phyloP scores from a whole-genome alignment of 2,329 filamentous ascomycete species.

The Tolypocladium tundrense region DNA sequence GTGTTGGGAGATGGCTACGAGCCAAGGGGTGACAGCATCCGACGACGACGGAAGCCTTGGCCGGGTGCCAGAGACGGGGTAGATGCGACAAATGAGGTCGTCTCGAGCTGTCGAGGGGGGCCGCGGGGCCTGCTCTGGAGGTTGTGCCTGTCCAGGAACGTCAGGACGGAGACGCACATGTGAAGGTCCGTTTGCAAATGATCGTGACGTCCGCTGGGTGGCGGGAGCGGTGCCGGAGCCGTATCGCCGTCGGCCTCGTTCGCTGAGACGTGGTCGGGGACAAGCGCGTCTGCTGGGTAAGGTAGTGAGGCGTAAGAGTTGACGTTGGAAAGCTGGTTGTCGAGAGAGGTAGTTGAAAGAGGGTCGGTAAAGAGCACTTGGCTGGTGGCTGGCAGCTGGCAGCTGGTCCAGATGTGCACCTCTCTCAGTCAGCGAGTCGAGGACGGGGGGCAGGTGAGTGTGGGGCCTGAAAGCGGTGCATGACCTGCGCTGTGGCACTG shows the following conservation, averaged over 20 bases:
- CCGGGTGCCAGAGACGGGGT: not conserved
- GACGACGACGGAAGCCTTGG: slow-evolving; percentile 1
- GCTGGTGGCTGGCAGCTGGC: not conserved
- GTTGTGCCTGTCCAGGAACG: slow-evolving; percentile 2
- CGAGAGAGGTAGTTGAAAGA: slow-evolving; percentile 2
- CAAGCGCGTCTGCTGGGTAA: not conserved
- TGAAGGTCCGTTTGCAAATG: slow-evolving; percentile 1
- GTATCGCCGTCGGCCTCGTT: not conserved
- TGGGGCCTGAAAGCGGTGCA: not conserved
- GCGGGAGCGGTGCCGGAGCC: not conserved
- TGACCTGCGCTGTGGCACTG: not conserved
- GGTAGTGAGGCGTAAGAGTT: not conserved
- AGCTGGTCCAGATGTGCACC: not conserved
- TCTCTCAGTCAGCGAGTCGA: not conserved
- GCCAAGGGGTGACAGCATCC: slow-evolving; percentile 11
- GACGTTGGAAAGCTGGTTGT: not conserved
- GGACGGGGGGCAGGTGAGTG: not conserved
- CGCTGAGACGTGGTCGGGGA: not conserved
- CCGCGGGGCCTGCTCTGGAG: slow-evolving; percentile 1
- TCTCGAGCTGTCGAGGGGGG: not conserved
- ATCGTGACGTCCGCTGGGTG: not conserved
- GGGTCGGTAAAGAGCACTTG: not conserved
- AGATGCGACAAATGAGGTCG: slow-evolving; percentile 2
- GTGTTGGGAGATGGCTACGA: slow-evolving; percentile 12
- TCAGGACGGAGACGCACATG: slow-evolving; percentile 3